Conservation (phyloP, 2,329 filamentous ascomycete species). For the Aspergillus fumigatus region DNA sequence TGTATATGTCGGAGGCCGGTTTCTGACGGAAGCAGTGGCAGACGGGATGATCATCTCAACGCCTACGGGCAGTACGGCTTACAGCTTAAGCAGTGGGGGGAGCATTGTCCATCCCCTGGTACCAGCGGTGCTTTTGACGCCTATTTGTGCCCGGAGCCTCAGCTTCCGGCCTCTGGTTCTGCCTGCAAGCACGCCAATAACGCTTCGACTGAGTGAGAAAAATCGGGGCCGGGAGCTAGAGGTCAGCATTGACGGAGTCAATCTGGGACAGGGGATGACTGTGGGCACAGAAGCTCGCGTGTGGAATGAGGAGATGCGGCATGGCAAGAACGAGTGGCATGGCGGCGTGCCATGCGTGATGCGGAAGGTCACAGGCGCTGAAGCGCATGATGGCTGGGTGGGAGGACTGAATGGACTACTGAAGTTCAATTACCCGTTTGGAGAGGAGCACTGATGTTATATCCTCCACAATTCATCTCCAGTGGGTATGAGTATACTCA, state of each 20-base stretch:
- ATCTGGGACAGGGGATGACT: constrained; percentile 59
- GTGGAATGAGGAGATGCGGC: constrained; percentile 74
- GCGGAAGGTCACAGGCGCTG: constrained; percentile 51
- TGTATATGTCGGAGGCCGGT: constrained; percentile 82
- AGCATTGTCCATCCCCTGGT: constrained; percentile 93
- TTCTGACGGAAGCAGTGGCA: constrained; percentile 87
- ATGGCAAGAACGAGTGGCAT: constrained; percentile 51
- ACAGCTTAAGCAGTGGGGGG: constrained; percentile 87
- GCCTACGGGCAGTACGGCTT: constrained; percentile 91
- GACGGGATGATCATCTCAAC: constrained; percentile 94
- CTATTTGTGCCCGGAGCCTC: constrained; percentile 87
- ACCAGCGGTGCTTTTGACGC: constrained; percentile 80
- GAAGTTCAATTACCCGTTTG: constrained; percentile 98
- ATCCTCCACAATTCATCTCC: neutral
- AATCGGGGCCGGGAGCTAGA: constrained; percentile 73
- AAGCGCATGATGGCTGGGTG: constrained; percentile 86
- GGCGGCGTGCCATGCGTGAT: constrained; percentile 93
- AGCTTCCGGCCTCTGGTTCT: constrained; percentile 89
- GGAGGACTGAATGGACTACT: constrained; percentile 86
- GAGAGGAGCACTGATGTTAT: constrained; percentile 49
- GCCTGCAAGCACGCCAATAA: constrained; percentile 78
- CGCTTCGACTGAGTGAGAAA: constrained; percentile 73
- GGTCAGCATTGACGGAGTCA: constrained; percentile 72
- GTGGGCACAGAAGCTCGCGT: constrained; percentile 83
- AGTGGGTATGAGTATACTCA: neutral